A percentile compares a stretch with the other conserved stretches of the same genome.
Evolutionary conservation across 1,284 basidiomycete species (phyloP).

Genomic region (Psilocybe mexicana): DNA sequence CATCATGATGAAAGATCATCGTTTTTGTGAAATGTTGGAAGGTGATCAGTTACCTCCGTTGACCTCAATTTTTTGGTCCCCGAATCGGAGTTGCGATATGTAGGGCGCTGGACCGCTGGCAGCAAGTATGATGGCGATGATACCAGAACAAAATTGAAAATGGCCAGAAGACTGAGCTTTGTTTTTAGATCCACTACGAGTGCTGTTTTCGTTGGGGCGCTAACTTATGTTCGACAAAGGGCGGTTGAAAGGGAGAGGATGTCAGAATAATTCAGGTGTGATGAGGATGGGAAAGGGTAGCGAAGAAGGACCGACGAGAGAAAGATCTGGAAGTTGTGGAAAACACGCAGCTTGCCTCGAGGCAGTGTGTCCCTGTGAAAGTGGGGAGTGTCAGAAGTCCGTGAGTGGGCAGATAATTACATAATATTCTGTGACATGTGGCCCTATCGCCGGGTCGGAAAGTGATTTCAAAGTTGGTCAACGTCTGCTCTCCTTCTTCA

Average conservation of each 20-base stretch:
- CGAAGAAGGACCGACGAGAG: background rate
- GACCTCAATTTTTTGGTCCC: background rate
- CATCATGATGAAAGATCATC: background rate
- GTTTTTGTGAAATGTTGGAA: background rate
- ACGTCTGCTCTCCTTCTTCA: conserved; percentile 1
- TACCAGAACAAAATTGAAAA: background rate
- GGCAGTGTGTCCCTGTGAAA: conserved; percentile 1
- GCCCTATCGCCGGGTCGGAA: background rate
- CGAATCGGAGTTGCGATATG: background rate
- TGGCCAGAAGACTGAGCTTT: background rate
- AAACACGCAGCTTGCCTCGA: background rate
- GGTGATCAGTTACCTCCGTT: background rate
- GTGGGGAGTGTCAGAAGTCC: conserved; percentile 18
- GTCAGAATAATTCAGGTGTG: too few relatives aligned
- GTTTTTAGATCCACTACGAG: background rate
- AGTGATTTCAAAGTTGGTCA: conserved; percentile 1
- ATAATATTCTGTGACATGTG: conserved; percentile 16
- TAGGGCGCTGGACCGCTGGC: background rate
- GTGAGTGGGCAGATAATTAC: conserved; percentile 14
- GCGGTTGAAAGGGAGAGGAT: too few relatives aligned
- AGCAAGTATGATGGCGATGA: background rate
- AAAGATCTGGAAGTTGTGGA: background rate
- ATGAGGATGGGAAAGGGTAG: too few relatives aligned
- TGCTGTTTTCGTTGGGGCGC: background rate
- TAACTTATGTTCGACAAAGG: background rate